A percentile compares a stretch with the other conserved stretches of the same genome.
These are phyloP conservation scores for Solanum appendiculatum DNA, from an alignment of 257 asterid species.

Conservation along the genomic window DNA sequence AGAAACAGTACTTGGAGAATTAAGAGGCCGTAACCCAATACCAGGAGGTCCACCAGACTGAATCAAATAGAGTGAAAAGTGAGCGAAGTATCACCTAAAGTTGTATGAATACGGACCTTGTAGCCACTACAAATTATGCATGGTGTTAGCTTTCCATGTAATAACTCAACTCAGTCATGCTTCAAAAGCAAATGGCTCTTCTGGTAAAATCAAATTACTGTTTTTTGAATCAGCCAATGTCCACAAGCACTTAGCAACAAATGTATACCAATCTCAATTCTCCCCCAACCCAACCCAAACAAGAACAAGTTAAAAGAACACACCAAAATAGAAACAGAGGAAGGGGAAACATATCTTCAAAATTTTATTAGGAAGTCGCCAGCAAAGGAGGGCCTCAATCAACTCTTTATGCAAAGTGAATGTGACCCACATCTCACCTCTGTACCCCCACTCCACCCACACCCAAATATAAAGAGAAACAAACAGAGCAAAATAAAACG, in stretches of 20 bases:
- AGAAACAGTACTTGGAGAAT: conserved; percentile 60
- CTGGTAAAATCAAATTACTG: neutral
- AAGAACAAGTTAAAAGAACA: neutral
- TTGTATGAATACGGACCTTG: neutral
- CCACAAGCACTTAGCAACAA: neutral
- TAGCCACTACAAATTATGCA: neutral
- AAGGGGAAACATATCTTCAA: neutral
- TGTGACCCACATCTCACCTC: neutral
- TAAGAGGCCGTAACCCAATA: conserved; percentile 72
- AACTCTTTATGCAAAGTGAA: neutral
- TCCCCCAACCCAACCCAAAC: neutral
- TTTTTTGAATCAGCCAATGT: neutral
- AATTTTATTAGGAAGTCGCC: neutral
- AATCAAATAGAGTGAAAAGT: neutral
- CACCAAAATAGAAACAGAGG: neutral
- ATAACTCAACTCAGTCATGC: neutral
- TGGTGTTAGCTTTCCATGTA: neutral
- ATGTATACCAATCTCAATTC: neutral
- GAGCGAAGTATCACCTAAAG: neutral
- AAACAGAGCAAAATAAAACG: neutral
- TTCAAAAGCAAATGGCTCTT: neutral
- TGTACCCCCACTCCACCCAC: neutral
- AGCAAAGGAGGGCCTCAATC: neutral
- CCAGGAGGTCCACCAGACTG: conserved; percentile 78
- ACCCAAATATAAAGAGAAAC: neutral